These are phyloP conservation scores for Lasiodiplodia sp. DNA, from an alignment of 2,329 filamentous ascomycete species.

Conservation along the genomic window DNA sequence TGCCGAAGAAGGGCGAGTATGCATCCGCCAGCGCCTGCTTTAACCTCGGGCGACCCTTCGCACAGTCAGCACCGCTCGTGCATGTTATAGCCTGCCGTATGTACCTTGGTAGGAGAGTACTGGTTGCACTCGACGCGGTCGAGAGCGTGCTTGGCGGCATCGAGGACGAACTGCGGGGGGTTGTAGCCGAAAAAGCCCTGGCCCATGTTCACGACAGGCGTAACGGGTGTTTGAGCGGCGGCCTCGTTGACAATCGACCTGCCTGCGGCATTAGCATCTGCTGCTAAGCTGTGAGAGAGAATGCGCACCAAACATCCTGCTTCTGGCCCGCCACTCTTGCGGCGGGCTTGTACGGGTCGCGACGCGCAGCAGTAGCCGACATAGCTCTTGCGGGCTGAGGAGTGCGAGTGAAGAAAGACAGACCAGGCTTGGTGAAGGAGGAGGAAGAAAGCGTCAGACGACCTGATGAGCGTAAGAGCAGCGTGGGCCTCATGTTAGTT, in stretches of 20 bases:
- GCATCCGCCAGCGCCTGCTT: slow-evolving; percentile 93
- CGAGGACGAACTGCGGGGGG: slow-evolving; percentile 85
- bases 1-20: slow-evolving; percentile 88
- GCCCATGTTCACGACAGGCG: slow-evolving; percentile 74
- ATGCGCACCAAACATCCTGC: slow-evolving; percentile 65
- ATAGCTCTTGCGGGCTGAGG: slow-evolving; percentile 40
- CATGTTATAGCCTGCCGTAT: not conserved
- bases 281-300: not conserved
- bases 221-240: slow-evolving; percentile 67
- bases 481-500: slow-evolving; percentile 1
- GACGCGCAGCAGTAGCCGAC: slow-evolving; percentile 43
- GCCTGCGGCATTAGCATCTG: slow-evolving; percentile 20
- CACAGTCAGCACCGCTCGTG: slow-evolving; percentile 1
- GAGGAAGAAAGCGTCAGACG: slow-evolving; percentile 1
- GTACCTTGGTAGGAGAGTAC: slow-evolving; percentile 89
- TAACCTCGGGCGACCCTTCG: slow-evolving; percentile 79
- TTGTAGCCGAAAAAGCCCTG: slow-evolving; percentile 92
- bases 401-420: not conserved
- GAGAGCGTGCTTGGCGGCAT: slow-evolving; percentile 89
- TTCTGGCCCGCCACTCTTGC: slow-evolving; percentile 60
- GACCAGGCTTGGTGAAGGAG: not conserved
- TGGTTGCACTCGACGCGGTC: slow-evolving; percentile 97
- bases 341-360: slow-evolving; percentile 61
- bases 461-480: slow-evolving; percentile 16
- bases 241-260: slow-evolving; percentile 74